Conservation (phyloP, 768 basidiomycete genomes). For the Tulasnella sp. region DNA sequence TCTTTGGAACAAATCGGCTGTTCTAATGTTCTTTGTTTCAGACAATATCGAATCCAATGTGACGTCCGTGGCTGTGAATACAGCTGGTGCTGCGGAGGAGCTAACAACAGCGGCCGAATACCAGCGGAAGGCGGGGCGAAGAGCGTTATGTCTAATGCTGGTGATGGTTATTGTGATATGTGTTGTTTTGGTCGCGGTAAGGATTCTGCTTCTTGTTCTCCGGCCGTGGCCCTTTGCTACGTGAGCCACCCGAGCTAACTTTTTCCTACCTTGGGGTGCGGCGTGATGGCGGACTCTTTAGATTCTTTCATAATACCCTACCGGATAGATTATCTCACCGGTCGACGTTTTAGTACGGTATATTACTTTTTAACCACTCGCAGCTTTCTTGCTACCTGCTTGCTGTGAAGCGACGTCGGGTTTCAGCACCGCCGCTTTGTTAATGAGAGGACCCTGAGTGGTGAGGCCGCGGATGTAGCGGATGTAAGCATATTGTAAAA, state of each 20-base stretch:
- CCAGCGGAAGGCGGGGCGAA: slow-evolving; percentile 82
- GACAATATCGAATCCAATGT: slow-evolving; percentile 95
- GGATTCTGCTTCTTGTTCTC: slow-evolving; percentile 26
- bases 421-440: no score
- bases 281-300: no score
- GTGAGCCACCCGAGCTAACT: background rate
- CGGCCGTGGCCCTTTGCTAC: background rate
- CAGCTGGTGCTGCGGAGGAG: slow-evolving; percentile 71
- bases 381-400: no score
- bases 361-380: no score
- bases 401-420: no score
- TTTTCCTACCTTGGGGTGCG: no score
- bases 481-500: no score
- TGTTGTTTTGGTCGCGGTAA: slow-evolving; percentile 84
- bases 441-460: no score
- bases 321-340: no score
- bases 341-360: no score
- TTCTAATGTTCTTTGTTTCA: slow-evolving; percentile 24
- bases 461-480: no score
- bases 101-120: slow-evolving; percentile 81
- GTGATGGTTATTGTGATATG: slow-evolving; percentile 73
- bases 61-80: slow-evolving; percentile 71
- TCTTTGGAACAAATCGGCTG: background rate
- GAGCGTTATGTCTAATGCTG: slow-evolving; percentile 82
- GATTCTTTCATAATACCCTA: no score